phyloP scores from a whole-genome alignment of 169 alveolate genomes.

The Ophryocystis elektroscirrha region DNA sequence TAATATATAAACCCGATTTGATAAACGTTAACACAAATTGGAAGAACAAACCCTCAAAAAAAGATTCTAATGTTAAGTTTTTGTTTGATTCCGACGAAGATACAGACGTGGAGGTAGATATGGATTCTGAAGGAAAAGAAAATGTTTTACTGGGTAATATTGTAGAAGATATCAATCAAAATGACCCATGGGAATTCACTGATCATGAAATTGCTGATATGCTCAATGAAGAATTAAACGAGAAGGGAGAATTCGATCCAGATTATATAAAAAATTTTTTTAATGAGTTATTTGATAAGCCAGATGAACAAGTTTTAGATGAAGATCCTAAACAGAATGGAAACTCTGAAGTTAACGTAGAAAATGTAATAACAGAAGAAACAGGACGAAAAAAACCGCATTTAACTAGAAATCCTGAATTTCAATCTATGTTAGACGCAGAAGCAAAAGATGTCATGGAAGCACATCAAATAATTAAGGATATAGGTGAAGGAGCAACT shows the following conservation, averaged over 20 bases:
- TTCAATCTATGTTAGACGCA: constrained; percentile 4
- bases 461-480: constrained; percentile 6
- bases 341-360: constrained; percentile 9
- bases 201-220: constrained; percentile 12
- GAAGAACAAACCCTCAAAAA: too few species aligned
- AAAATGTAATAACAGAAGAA: constrained; percentile 2
- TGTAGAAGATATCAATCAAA: too few species aligned
- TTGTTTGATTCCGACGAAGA: constrained; percentile 15
- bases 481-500: too few species aligned
- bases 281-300: constrained; percentile 27
- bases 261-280: constrained; percentile 10
- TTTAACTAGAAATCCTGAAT: constrained; percentile 13
- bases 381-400: constrained; percentile 14
- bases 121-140: constrained; percentile 28
- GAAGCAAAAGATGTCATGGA: too few species aligned
- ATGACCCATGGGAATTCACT: too few species aligned
- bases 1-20: too few species aligned
- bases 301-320: constrained; percentile 21
- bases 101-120: constrained; percentile 25
- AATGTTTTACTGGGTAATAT: too few species aligned
- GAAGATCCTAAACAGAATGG: constrained; percentile 20
- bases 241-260: constrained; percentile 14
- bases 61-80: neutral
- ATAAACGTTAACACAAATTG: too few species aligned
- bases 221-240: constrained; percentile 19